These are phyloP conservation scores for Ustilaginoidea virens DNA, from an alignment of 2,329 filamentous ascomycete genomes.

Conservation along the genomic window DNA sequence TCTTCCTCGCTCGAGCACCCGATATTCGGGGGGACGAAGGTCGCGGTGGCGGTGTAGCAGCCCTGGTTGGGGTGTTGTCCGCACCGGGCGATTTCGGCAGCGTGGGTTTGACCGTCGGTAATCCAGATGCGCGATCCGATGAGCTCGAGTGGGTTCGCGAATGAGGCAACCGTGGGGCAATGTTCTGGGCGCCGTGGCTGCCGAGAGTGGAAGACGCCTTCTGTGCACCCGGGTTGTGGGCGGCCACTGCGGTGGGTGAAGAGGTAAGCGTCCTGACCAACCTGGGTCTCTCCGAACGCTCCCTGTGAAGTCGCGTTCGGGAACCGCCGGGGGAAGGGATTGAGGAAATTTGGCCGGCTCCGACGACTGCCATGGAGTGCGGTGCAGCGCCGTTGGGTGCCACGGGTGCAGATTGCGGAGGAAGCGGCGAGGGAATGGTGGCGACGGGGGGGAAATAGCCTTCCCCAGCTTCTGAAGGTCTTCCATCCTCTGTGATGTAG, in stretches of 20 bases:
- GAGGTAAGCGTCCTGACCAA: constrained; percentile 60
- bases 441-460: constrained; percentile 72
- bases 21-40: constrained; percentile 32
- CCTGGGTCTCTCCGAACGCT: constrained; percentile 43
- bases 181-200: constrained; percentile 19
- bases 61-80: constrained; percentile 24
- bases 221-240: constrained; percentile 17
- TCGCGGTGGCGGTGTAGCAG: constrained; percentile 36
- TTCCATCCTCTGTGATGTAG: constrained; percentile 44
- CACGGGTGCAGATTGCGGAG: constrained; percentile 23
- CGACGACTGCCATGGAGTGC: constrained; percentile 66
- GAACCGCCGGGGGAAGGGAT: constrained; percentile 70
- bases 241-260: constrained; percentile 50
- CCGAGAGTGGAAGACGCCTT: constrained; percentile 13
- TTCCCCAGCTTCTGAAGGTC: constrained; percentile 51
- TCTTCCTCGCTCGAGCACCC: constrained; percentile 31
- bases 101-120: constrained; percentile 33
- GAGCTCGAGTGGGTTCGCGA: constrained; percentile 44
- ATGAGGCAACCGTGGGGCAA: constrained; percentile 25
- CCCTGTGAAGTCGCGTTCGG: constrained; percentile 37
- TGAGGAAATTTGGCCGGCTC: constrained; percentile 63
- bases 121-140: constrained; percentile 31
- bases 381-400: constrained; percentile 18
- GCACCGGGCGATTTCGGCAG: constrained; percentile 37
- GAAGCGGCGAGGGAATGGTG: constrained; percentile 23